phyloP scores from a whole-genome alignment of 208 protist genomes.

The Acanthamoeba pearcei region DNA sequence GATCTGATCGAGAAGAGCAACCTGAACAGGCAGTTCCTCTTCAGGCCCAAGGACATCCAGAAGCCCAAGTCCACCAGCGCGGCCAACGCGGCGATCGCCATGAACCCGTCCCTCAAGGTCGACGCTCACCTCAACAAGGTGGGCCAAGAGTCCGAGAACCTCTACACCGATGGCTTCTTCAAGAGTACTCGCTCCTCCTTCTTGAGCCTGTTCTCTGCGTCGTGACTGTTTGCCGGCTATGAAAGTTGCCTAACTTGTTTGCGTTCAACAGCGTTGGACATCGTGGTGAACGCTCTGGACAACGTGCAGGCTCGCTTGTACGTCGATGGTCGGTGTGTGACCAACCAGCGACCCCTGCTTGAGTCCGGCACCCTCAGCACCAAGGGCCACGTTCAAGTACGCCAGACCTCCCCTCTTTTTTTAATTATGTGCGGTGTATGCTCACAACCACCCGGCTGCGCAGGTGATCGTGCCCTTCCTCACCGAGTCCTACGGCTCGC shows the following conservation, averaged over 20 bases:
- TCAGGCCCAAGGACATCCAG: slow-evolving; percentile 77
- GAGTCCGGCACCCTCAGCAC: slow-evolving; percentile 99
- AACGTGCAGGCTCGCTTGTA: slow-evolving; percentile 96
- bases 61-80: slow-evolving; percentile 97
- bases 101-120: slow-evolving; percentile 96
- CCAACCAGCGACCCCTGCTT: slow-evolving; percentile 95
- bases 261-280: slow-evolving; percentile 85
- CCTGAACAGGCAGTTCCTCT: slow-evolving; percentile 89
- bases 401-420: slow-evolving; percentile 92
- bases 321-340: slow-evolving; percentile 87
- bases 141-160: slow-evolving; percentile 95
- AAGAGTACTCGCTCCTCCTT: slow-evolving; percentile 79
- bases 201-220: not conserved
- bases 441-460: not conserved
- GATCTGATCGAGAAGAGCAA: slow-evolving; percentile 89
- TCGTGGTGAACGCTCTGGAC: slow-evolving; percentile 99
- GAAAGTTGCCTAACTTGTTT: slow-evolving; percentile 90
- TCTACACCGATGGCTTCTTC: slow-evolving; percentile 98
- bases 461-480: slow-evolving; percentile 96
- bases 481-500: slow-evolving; percentile 99
- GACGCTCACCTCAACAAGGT: slow-evolving; percentile 87
- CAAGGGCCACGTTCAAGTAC: slow-evolving; percentile 99
- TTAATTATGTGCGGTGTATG: not conserved
- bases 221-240: too few species aligned
- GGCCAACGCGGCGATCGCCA: slow-evolving; percentile 92